Evolutionary conservation across 192 early-diverging fungal species (phyloP).

Genomic region (Dimargaris cristalligena): DNA sequence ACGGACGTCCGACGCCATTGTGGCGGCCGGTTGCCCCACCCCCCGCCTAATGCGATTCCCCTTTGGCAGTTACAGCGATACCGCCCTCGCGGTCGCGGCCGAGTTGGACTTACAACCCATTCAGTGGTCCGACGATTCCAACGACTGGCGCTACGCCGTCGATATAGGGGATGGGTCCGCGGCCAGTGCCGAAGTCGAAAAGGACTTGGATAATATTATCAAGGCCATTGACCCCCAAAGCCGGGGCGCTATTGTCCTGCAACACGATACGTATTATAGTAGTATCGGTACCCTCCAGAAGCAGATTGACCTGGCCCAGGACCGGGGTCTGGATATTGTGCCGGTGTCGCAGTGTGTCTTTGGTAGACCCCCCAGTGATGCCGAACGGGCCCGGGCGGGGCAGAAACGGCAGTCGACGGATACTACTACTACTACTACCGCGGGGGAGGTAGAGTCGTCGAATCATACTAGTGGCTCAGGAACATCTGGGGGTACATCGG

Average conservation of each 20-base stretch:
- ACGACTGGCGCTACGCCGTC: not conserved
- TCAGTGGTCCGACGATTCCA: not conserved
- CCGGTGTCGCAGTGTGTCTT: too few species aligned
- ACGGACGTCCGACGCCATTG: not conserved
- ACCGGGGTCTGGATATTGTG: too few species aligned
- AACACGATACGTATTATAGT: not conserved
- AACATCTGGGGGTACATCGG: too few species aligned
- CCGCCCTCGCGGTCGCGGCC: not conserved
- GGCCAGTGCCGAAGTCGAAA: not conserved
- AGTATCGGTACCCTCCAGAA: too few species aligned
- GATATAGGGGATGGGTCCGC: too few species aligned
- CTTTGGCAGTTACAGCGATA: not conserved
- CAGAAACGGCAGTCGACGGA: too few species aligned
- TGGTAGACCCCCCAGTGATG: too few species aligned
- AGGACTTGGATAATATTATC: not conserved
- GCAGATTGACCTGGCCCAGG: too few species aligned
- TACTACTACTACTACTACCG: too few species aligned
- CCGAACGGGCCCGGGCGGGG: too few species aligned
- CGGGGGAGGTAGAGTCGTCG: too few species aligned
- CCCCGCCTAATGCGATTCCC: constrained; percentile 3
- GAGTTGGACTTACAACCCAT: not conserved
- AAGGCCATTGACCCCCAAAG: not conserved
- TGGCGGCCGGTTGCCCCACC: not conserved
- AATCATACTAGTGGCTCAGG: too few species aligned
- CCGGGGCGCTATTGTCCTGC: not conserved